phyloP scores from a whole-genome alignment of 2,329 filamentous ascomycete genomes.

The Beauveria scarabaeidicola region DNA sequence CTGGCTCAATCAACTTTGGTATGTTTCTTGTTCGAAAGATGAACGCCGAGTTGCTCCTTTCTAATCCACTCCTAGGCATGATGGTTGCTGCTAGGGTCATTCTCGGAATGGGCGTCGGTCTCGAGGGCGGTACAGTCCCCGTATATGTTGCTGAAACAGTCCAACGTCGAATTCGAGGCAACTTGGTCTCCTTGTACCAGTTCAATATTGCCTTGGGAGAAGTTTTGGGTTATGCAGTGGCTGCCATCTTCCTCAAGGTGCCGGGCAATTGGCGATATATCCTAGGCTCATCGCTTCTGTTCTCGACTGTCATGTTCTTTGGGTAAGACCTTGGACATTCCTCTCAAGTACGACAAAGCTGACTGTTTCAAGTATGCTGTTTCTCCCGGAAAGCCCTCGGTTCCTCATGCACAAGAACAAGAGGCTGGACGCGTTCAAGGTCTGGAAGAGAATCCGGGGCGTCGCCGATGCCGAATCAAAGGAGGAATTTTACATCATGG shows the following conservation, averaged over 20 bases:
- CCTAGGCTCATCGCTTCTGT: constrained; percentile 61
- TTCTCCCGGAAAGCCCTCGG: constrained; percentile 61
- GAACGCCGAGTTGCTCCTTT: not conserved
- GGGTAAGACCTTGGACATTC: constrained; percentile 17
- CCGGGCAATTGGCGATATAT: constrained; percentile 66
- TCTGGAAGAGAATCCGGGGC: constrained; percentile 67
- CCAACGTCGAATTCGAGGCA: constrained; percentile 57
- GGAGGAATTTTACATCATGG: constrained; percentile 67
- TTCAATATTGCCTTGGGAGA: constrained; percentile 70
- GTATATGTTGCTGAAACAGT: constrained; percentile 69
- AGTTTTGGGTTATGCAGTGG: constrained; percentile 64
- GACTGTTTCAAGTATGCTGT: constrained; percentile 51
- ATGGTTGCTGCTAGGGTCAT: constrained; percentile 61
- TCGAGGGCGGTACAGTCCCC: constrained; percentile 66
- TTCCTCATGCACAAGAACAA: constrained; percentile 60
- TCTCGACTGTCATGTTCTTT: constrained; percentile 41
- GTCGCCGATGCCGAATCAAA: constrained; percentile 45
- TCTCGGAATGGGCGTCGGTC: constrained; percentile 60
- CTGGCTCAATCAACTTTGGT: constrained; percentile 58
- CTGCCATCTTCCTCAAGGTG: constrained; percentile 64
- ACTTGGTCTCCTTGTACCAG: constrained; percentile 66
- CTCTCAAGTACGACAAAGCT: constrained; percentile 35
- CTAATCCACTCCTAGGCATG: constrained; percentile 38
- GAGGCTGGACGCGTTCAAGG: constrained; percentile 40
- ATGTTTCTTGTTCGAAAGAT: constrained; percentile 1